These are phyloP conservation scores for Colletotrichum karsti DNA, from an alignment of 2,329 filamentous ascomycete genomes.

Conservation along the genomic window DNA sequence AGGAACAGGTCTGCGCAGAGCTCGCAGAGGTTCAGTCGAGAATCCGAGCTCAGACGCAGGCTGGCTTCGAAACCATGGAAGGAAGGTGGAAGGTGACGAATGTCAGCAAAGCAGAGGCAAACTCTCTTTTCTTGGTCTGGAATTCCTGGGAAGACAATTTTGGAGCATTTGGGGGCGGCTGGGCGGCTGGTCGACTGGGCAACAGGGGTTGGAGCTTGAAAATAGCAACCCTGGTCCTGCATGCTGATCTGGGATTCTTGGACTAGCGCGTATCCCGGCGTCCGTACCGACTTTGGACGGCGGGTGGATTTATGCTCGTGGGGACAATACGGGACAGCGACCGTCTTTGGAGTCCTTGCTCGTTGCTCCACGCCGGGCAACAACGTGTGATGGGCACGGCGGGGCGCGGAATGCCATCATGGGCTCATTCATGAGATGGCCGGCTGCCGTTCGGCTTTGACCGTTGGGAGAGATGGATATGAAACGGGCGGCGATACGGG, in stretches of 20 bases:
- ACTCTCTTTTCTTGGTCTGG: slow-evolving; percentile 17
- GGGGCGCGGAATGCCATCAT: background rate
- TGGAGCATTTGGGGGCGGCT: slow-evolving; percentile 1
- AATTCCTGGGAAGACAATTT: slow-evolving; percentile 13
- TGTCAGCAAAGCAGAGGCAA: slow-evolving; percentile 6
- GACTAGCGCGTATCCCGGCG: slow-evolving; percentile 7
- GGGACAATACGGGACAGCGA: background rate
- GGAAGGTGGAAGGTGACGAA: background rate
- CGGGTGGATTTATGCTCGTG: slow-evolving; percentile 7
- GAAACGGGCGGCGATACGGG: background rate
- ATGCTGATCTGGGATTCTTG: slow-evolving; percentile 22
- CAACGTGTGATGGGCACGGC: background rate
- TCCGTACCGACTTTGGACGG: background rate
- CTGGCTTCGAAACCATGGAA: background rate
- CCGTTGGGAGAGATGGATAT: background rate
- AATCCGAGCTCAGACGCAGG: background rate
- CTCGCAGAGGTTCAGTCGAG: background rate
- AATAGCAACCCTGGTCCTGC: slow-evolving; percentile 27
- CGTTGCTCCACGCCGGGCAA: background rate
- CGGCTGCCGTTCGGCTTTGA: background rate
- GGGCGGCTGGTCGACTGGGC: slow-evolving; percentile 18
- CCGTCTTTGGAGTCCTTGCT: background rate
- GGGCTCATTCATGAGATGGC: background rate
- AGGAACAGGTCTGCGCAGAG: background rate
- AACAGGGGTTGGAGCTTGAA: slow-evolving; percentile 24